Base-by-base conservation (phyloP, 345 rosid species). In the Schrenkiella parvula region DNA sequence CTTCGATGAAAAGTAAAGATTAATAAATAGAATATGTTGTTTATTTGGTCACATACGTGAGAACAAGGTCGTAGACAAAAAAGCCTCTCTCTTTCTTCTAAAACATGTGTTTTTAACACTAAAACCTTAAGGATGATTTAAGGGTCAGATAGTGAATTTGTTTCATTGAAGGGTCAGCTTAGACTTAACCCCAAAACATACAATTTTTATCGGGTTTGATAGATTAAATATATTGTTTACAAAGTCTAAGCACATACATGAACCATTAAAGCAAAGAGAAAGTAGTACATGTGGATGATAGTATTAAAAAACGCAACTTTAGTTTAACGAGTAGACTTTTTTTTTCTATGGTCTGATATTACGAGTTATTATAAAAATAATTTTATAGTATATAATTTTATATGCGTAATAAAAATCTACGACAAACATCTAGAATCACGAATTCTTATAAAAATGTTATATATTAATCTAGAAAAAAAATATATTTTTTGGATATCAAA, bases 121-220 rank as follows among this genome's bases (percentile, higher is more conserved):
- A 58, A 51, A 62, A 32, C 70, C 58, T 62, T 62, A 54, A 58
- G 55, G 38, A n/a, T 32, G 68, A 59, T 31, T 48, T 66, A 74
- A 62, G 74, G 59, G 79, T 43, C 74, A 62, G 9, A 19, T 68
- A 21, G 51, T 54, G 57, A 37, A 55, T 75, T 68, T 68, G 74
- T 35, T 68, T 68, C 1, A 6, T 55, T 62, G 65, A 75, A 75
- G 19, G 70, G 74, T 42, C 74, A 61, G 9, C 70, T 68, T 35
- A 32, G 35, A 44, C 42, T 75, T 62, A 61, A 53, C 58, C 6
- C 43, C 52, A 50, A 50, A 51, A 32, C 25, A 15, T 28, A 28
- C 22, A 51, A 67, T 13, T 32, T 32, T 14, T 1, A 35, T 68
- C 61, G 64, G 74, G 32, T 29, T 29, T 41, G 15, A 37, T 73